Base-by-base conservation (phyloP, 1,139 yeast genomes). In the Nakaseomyces delphensis region DNA sequence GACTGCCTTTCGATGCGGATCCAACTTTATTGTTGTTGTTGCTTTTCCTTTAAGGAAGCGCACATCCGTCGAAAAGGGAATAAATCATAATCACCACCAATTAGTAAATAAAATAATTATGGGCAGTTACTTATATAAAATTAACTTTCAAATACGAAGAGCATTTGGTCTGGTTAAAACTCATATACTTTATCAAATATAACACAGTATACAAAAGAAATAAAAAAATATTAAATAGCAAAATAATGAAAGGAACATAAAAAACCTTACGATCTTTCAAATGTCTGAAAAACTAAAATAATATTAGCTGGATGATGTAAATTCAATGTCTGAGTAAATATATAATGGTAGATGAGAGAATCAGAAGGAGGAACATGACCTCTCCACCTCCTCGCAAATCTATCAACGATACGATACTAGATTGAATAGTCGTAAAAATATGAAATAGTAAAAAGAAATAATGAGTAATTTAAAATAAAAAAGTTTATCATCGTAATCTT, bases 401-500 rank as follows among this genome's bases (percentile, higher is more conserved):
- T 21, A 21, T 8, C 24, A 21, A 21, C n/a, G n/a, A 21, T 25
- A 13, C 13, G 23, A 10, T 18, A 31, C 7, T 16, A 13, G 35
- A 31, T 31, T 18, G 23, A 31, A 31, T 23, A 18, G 35, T 31
- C 35, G 37, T 33, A 33, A 33, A 20, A 33, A 21, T 20, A 21
- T 33, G 37, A 20, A 33, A 33, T 6, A 14, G 14, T 10, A 31
- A 33, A 33, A 21, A 21, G 18, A 21, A 33, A 33, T n/a, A 33
- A 33, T 33, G 37, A 21, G 37, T 33, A 33, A n/a, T 20, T 20
- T 20, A 20, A 31, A 31, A 16, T 18, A 33, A 33, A 33, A 33
- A 33, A 33, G 37, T 33, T 33, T 33, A 33, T 33, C 37, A 33
- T 33, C 37, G 37, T 33, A 33, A 33, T 33, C 37, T 33, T 20